These are phyloP conservation scores for Penicillium silybi DNA, from an alignment of 495 filamentous ascomycete species.

Conservation along the genomic window DNA sequence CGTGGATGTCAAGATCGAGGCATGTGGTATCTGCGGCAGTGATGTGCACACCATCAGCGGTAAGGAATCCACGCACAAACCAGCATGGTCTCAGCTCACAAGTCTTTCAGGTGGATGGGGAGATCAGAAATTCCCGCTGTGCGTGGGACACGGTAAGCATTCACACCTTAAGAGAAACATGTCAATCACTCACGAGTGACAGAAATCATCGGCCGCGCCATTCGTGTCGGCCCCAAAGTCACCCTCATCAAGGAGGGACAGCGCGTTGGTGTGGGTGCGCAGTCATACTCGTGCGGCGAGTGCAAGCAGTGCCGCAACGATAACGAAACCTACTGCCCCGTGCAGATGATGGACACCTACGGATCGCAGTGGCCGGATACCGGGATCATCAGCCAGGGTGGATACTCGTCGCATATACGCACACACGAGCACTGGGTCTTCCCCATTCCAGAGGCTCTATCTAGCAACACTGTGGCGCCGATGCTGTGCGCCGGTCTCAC, in stretches of 20 bases:
- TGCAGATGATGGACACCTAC: slow-evolving; percentile 59
- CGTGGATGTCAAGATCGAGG: slow-evolving; percentile 67
- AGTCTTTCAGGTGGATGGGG: slow-evolving; percentile 61
- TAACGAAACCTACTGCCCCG: slow-evolving; percentile 78
- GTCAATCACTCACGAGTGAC: not conserved
- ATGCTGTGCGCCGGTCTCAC: slow-evolving; percentile 91
- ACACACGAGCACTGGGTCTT: slow-evolving; percentile 73
- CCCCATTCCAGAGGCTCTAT: slow-evolving; percentile 72
- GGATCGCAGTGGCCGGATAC: slow-evolving; percentile 59
- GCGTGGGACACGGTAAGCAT: slow-evolving; percentile 59
- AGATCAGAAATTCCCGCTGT: slow-evolving; percentile 60
- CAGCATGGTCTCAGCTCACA: slow-evolving; percentile 3
- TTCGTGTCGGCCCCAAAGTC: slow-evolving; percentile 67
- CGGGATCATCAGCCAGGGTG: slow-evolving; percentile 60
- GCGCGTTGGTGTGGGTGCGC: slow-evolving; percentile 76
- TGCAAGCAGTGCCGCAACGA: slow-evolving; percentile 65
- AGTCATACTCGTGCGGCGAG: slow-evolving; percentile 67
- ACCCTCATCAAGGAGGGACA: slow-evolving; percentile 66
- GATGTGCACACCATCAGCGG: slow-evolving; percentile 74
- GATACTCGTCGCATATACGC: slow-evolving; percentile 66
- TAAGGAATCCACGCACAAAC: slow-evolving; percentile 3
- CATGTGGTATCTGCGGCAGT: slow-evolving; percentile 75
- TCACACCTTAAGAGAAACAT: too few species aligned
- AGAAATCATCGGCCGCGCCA: slow-evolving; percentile 68
- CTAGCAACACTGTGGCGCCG: slow-evolving; percentile 65